Evolutionary conservation across 2,329 filamentous ascomycete genomes (phyloP).

Genomic region (Cryphonectria carpinicola): DNA sequence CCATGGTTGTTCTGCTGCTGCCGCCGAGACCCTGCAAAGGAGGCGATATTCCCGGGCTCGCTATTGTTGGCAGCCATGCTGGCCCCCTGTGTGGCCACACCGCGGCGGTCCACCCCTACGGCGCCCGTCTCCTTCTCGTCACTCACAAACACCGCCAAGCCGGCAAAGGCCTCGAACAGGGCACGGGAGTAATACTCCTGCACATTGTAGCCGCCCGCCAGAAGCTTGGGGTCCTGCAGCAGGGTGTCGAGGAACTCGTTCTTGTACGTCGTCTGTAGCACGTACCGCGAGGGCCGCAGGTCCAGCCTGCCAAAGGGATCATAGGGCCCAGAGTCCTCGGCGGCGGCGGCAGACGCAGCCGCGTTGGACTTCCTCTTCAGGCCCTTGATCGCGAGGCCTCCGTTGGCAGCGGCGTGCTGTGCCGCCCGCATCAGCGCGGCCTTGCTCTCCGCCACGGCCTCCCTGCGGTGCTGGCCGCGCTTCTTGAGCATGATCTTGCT

Average conservation of each 20-base stretch:
- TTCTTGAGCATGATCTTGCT: constrained; percentile 74
- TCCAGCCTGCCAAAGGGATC: constrained; percentile 83
- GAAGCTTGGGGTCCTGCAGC: constrained; percentile 66
- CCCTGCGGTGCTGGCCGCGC: constrained; percentile 57
- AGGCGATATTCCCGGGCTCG: neutral
- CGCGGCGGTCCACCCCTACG: constrained; percentile 38
- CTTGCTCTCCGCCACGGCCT: constrained; percentile 42
- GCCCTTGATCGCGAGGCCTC: constrained; percentile 72
- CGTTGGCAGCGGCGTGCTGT: constrained; percentile 30
- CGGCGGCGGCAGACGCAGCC: constrained; percentile 57
- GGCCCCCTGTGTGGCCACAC: constrained; percentile 41
- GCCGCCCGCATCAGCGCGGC: constrained; percentile 38
- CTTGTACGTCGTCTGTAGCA: constrained; percentile 70
- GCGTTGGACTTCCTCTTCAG: constrained; percentile 59
- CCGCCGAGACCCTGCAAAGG: neutral
- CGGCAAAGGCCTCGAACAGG: constrained; percentile 87
- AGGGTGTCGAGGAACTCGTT: constrained; percentile 74
- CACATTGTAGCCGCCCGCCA: constrained; percentile 82
- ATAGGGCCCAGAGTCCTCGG: constrained; percentile 74
- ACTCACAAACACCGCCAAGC: constrained; percentile 82
- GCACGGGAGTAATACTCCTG: constrained; percentile 80
- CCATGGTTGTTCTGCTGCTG: neutral
- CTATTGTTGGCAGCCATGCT: constrained; percentile 34
- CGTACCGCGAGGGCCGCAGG: constrained; percentile 71
- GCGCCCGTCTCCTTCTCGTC: constrained; percentile 66